These are phyloP conservation scores for Fomitopsis pinicola DNA, from an alignment of 1,284 basidiomycete species.

Conservation along the genomic window DNA sequence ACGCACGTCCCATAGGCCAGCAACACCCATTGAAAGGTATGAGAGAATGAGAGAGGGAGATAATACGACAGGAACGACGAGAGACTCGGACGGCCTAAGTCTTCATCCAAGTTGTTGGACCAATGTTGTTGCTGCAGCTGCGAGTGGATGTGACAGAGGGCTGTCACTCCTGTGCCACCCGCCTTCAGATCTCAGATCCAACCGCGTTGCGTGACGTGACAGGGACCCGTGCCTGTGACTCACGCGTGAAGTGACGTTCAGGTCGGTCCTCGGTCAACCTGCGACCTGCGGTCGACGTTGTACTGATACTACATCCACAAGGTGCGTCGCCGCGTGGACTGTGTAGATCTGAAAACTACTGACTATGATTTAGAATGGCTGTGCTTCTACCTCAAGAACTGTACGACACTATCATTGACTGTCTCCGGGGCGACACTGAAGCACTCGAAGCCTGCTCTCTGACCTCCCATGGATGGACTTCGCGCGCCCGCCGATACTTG, in stretches of 20 bases:
- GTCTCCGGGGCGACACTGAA: neutral
- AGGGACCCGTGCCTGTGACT: neutral
- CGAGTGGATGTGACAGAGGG: too few relatives aligned
- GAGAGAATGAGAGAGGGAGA: neutral
- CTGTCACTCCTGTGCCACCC: too few relatives aligned
- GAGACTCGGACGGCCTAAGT: neutral
- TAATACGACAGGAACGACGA: neutral
- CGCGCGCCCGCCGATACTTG: neutral
- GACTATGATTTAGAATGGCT: too few relatives aligned
- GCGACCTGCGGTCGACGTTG: too few relatives aligned
- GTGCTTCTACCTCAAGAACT: neutral
- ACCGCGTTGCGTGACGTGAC: neutral
- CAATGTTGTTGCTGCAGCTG: too few relatives aligned
- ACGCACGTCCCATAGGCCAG: conserved; percentile 41
- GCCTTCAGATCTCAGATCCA: neutral
- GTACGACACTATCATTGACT: neutral
- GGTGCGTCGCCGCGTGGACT: too few relatives aligned
- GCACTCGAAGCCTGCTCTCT: neutral
- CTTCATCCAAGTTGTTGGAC: neutral
- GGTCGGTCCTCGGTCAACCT: too few relatives aligned
- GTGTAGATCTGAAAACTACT: too few relatives aligned
- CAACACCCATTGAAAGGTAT: conserved; percentile 38
- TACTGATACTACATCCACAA: too few relatives aligned
- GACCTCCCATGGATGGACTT: neutral
- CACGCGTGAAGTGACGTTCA: neutral